A percentile compares a stretch with the other conserved stretches of the same genome.
Conservation (phyloP, 2,329 filamentous ascomycete genomes). For the Cercospora sp. region DNA sequence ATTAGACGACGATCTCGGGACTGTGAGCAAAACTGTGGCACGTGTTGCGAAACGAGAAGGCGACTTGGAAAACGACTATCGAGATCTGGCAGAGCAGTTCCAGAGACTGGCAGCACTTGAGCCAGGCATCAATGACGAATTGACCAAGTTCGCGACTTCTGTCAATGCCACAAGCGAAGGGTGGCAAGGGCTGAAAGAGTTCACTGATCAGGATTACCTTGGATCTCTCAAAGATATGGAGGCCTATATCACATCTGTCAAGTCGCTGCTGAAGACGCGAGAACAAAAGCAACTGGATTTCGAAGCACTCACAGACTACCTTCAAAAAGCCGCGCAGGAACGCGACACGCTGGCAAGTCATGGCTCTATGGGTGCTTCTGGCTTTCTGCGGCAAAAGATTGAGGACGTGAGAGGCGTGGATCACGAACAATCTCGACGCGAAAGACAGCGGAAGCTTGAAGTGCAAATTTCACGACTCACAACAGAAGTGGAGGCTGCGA, state of each 20-base stretch:
- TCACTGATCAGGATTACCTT: conserved; percentile 94
- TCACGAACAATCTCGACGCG: conserved; percentile 85
- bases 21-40: conserved; percentile 94
- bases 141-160: conserved; percentile 83
- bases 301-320: conserved; percentile 92
- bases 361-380: conserved; percentile 65
- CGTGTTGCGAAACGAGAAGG: conserved; percentile 83
- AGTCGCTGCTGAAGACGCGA: conserved; percentile 83
- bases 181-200: conserved; percentile 78
- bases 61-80: conserved; percentile 84
- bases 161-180: conserved; percentile 81
- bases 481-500: conserved; percentile 82
- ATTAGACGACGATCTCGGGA: conserved; percentile 86
- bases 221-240: conserved; percentile 93
- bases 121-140: conserved; percentile 76
- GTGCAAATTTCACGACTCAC: conserved; percentile 90
- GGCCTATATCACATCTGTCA: conserved; percentile 84
- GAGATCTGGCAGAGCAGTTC: conserved; percentile 89
- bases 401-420: conserved; percentile 96
- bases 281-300: conserved; percentile 99
- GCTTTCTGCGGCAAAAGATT: conserved; percentile 89
- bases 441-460: conserved; percentile 86
- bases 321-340: conserved; percentile 85
- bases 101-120: conserved; percentile 89
- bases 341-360: conserved; percentile 75